Evolutionary conservation across 345 rosid genomes (phyloP).

Genomic region (Gossypium thurberi): DNA sequence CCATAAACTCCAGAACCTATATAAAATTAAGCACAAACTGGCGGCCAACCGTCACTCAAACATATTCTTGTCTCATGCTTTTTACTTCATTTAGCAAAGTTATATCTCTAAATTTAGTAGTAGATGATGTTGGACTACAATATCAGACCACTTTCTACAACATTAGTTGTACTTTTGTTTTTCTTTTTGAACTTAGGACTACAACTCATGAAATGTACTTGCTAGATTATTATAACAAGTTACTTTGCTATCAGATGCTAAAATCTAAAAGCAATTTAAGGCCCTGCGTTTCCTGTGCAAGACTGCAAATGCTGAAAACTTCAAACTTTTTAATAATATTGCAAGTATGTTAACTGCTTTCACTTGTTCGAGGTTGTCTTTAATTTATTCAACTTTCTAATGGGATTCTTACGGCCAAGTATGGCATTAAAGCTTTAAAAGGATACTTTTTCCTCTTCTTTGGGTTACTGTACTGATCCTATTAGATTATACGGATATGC

Average conservation of each 20-base stretch:
- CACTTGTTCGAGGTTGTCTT: background rate
- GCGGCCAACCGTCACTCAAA: background rate
- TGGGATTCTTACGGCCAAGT: background rate
- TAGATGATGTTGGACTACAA: background rate
- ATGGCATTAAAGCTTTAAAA: background rate
- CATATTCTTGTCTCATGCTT: background rate
- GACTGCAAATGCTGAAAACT: background rate
- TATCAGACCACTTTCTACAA: constrained; percentile 10
- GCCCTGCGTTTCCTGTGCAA: background rate
- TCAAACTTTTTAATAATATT: background rate
- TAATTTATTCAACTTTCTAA: background rate
- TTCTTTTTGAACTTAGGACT: background rate
- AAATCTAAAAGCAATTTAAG: background rate
- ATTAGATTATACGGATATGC: background rate
- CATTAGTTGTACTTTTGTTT: background rate
- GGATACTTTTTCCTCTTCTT: too few species aligned
- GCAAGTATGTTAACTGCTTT: constrained; percentile 5
- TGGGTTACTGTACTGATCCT: background rate
- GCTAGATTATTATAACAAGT: background rate
- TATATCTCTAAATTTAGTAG: background rate
- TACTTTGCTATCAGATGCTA: background rate
- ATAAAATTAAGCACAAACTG: background rate
- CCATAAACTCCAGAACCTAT: background rate
- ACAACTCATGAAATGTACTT: constrained; percentile 9
- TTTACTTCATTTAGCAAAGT: constrained; percentile 7